These are phyloP conservation scores for Falciphora oryzae DNA, from an alignment of 2,329 filamentous ascomycete genomes.

Conservation along the genomic window DNA sequence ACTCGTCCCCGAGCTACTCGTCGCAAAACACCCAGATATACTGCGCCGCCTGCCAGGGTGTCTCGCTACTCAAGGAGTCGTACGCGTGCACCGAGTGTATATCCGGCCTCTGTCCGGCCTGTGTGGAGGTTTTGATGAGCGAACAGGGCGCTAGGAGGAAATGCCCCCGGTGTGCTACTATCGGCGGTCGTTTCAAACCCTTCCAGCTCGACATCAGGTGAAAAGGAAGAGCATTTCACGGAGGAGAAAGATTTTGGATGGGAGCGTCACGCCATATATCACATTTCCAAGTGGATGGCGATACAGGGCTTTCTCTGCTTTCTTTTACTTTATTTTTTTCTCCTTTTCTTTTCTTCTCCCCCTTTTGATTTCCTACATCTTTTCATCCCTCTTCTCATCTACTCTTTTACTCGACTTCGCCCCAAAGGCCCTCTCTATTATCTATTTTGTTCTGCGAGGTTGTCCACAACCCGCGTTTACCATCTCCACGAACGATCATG, in stretches of 20 bases:
- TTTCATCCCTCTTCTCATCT: neutral
- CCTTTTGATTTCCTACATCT: neutral
- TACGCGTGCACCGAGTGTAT: conserved; percentile 97
- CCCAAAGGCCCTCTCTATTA: neutral
- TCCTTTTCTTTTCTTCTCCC: conserved; percentile 3
- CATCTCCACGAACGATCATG: neutral
- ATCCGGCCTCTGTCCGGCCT: conserved; percentile 83
- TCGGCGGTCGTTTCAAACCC: conserved; percentile 75
- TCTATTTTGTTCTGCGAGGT: neutral
- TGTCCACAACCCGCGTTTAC: neutral
- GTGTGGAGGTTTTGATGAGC: conserved; percentile 73
- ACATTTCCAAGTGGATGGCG: neutral
- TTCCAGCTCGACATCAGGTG: conserved; percentile 78
- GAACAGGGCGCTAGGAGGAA: conserved; percentile 71
- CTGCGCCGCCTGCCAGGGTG: conserved; percentile 77
- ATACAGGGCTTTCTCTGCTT: neutral
- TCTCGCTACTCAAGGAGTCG: conserved; percentile 73
- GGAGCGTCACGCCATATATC: conserved; percentile 6
- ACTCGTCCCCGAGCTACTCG: conserved; percentile 69
- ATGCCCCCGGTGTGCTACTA: conserved; percentile 73
- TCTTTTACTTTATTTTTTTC: neutral
- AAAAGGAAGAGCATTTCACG: conserved; percentile 20
- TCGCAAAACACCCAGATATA: conserved; percentile 82
- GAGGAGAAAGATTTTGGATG: neutral
- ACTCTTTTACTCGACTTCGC: neutral